Base-by-base conservation (phyloP, 2,329 filamentous ascomycete species). In the Colletotrichum siamense region DNA sequence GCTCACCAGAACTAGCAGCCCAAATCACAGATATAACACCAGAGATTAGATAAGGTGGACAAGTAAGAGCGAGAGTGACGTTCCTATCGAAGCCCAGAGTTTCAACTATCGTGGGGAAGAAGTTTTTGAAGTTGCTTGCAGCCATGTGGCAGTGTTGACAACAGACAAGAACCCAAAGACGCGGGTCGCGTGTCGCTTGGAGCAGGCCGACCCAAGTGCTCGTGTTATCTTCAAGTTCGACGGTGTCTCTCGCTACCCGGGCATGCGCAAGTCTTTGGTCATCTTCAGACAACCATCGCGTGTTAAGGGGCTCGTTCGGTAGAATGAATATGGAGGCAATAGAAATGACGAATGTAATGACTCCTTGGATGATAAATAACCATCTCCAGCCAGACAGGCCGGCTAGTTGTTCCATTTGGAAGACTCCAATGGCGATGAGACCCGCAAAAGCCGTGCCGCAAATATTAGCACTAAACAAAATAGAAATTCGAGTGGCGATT, bases 351-450 rank as follows among this genome's bases (percentile, higher is more conserved):
- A 83, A 75, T 39, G 83, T 82, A 9, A 82, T 77, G 15, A 83
- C 69, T 1, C 86, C 86, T 77, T 88, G 86, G 9, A 85, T 80
- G 63, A 87, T 86, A 76, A 89, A 89, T 2, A 88, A 79, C 87
- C 87, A 89, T 74, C 86, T 81, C 88, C 87, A 89, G 6, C 87
- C 88, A 9, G 82, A 80, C 9, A 89, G 82, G 1, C 87, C 87
- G 57, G 83, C 84, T 18, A 80, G 81, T 5, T 85, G 85, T 28
- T 89, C 86, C 59, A 89, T 83, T 9, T 84, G 83, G 12, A 85
- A 82, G 36, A 79, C 72, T 8, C 71, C 77, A 34, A 78, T 75
- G 4, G 78, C 77, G 34, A 79, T 73, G 26, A 79, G 71, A 5
- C 80, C 80, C 9, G 79, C 79, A 39, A 80, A 79, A 22, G 76